Base-by-base conservation (phyloP, 2,329 filamentous ascomycete genomes). In the Paecilomyces fulvus region DNA sequence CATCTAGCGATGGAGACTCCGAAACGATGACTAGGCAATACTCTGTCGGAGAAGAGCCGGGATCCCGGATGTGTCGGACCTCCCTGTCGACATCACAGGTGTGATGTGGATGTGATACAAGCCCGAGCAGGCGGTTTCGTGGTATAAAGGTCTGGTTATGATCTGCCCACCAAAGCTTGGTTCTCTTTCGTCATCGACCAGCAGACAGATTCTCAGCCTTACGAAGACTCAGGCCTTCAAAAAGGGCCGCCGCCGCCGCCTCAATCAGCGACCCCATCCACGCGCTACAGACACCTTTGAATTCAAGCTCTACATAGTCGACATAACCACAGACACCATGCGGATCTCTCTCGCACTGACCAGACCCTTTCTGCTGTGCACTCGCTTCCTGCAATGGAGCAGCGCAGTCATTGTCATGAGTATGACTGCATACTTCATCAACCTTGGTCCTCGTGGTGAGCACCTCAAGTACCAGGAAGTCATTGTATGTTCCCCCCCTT, bases 331-430 rank as follows among this genome's bases (percentile, higher is more conserved):
- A 43, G 37, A 43, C 37, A 49, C 21, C 57, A 67, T 61, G 56
- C 55, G 58, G 53, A 57, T 69, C 28, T 63, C 67, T 23, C 67
- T 60, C 30, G 31, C 63, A 12, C 48, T 70, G 12, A 54, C 64
- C 21, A 65, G 70, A 11, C 70, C 70, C 4, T 21, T 73, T 20
- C 67, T 71, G 61, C 65, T 74, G 54, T 46, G 54, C 49, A 59
- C 56, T 21, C 65, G 67, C 12, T 52, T 64, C 51, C 30, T 77
- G 53, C 68, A 72, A 59, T 77, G 73, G 73, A 59, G 59, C 46
- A 71, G 68, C 53, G 68, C 73, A 4, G 68, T 69, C 53, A 75
- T 77, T 56, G 73, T 76, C 10, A 68, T 75, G 63, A 73, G 73
- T 48, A 68, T 76, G 51, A 70, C 69, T 1, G 70, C 68, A 11